Evolutionary conservation across 2,329 filamentous ascomycete genomes (phyloP).

Genomic region (Paecilomyces formosus): DNA sequence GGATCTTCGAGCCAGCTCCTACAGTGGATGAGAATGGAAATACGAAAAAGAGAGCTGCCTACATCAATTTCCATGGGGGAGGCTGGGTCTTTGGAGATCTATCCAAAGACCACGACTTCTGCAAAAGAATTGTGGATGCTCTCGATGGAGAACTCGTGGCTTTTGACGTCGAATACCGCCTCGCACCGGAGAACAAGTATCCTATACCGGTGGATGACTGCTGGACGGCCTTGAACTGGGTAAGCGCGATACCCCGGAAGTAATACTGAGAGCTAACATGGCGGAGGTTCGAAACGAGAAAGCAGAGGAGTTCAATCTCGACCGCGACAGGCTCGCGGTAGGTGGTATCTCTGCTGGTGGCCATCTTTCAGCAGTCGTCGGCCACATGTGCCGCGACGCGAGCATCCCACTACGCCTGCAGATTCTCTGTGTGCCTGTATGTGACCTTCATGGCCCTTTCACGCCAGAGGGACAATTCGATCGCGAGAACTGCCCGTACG

Average conservation of each 20-base stretch:
- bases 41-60: constrained; percentile 27
- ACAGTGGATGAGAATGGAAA: constrained; percentile 15
- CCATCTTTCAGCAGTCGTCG: constrained; percentile 31
- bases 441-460: constrained; percentile 29
- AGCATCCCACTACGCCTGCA: constrained; percentile 29
- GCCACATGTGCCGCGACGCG: constrained; percentile 30
- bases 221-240: constrained; percentile 34
- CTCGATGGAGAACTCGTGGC: constrained; percentile 32
- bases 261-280: constrained; percentile 1
- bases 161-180: constrained; percentile 39
- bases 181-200: constrained; percentile 32
- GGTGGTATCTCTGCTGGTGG: constrained; percentile 35
- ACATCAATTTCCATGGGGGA: constrained; percentile 36
- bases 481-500: constrained; percentile 27
- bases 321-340: constrained; percentile 26
- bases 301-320: constrained; percentile 26
- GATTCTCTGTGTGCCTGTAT: constrained; percentile 28
- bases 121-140: constrained; percentile 31
- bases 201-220: constrained; percentile 33
- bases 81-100: constrained; percentile 39
- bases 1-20: constrained; percentile 31
- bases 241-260: constrained; percentile 8
- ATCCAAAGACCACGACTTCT: constrained; percentile 31
- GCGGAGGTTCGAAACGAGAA: constrained; percentile 24
- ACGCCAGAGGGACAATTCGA: constrained; percentile 28